Base-by-base conservation (phyloP, 2,329 filamentous ascomycete species). In the Simplicillium sp. region DNA sequence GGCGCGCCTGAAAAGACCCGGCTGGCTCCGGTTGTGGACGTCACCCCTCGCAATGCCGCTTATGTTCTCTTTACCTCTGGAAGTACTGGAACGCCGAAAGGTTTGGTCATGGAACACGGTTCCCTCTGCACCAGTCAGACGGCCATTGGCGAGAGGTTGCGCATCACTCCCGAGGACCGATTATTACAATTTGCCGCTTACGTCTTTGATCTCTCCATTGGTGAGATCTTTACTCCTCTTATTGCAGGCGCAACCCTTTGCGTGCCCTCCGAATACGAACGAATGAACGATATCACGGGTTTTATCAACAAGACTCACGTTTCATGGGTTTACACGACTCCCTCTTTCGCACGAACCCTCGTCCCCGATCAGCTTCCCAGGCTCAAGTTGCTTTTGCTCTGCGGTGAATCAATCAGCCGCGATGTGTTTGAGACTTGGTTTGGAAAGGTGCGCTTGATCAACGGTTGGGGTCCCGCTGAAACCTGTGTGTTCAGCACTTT, bases 31-130 rank as follows among this genome's bases (percentile, higher is more conserved):
- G 34, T 15, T 33, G 31, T 15, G 15, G 31, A 13, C 20, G 20
- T 33, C 31, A 7, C 12, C 13, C 31, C 31, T n/a, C 12, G 31
- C 15, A 33, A 15, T 15, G 12, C 12, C 31, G 31, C 39, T 6
- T 40, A 40, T 31, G 37, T 40, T 16, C 32, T 40, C 13, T 40
- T 40, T 15, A 46, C 44, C 12, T 46, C 44, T 9, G 44, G 42
- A 16, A 45, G 42, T 32, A 46, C 44, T 11, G 44, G 44, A 3
- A 39, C 44, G 29, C 44, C 44, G 1, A 46, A 46, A 33, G 44
- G 44, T 8, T 39, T 41, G 11, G 44, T 46, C 39, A 39, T 46
- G 13, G 35, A 37, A 28, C 35, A 37, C 16, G 13, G 6, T 13
- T 18, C 31, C 16, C 9, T 36, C 33, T 16, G 28, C 18, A 11